Evolutionary conservation across 2,329 filamentous ascomycete species (phyloP).

Genomic region (Fusarium cicatricum): DNA sequence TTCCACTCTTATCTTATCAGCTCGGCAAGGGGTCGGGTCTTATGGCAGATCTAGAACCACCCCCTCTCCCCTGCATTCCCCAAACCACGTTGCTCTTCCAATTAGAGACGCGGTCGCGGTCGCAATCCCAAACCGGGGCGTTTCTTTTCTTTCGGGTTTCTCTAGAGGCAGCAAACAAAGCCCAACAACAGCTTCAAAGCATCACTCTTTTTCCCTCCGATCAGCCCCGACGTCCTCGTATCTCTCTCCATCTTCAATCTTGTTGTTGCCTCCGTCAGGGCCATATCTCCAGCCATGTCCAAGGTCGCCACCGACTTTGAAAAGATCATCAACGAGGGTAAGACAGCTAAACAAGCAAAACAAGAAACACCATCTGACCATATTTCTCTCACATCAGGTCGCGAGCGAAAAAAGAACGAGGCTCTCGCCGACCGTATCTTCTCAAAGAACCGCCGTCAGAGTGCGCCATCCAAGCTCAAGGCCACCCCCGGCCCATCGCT

Average conservation of each 20-base stretch:
- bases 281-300: conserved; percentile 46
- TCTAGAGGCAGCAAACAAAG: conserved; percentile 7
- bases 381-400: conserved; percentile 51
- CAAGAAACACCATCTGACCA: conserved; percentile 6
- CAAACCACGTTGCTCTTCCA: conserved; percentile 20
- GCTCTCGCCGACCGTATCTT: conserved; percentile 77
- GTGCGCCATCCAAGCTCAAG: conserved; percentile 61
- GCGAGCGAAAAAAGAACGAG: conserved; percentile 76
- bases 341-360: not conserved
- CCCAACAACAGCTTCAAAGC: conserved; percentile 3
- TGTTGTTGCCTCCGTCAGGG: not conserved
- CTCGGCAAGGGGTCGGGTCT: too few relatives aligned
- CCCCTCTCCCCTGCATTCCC: conserved; percentile 14
- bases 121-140: conserved; percentile 21
- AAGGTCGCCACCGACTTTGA: conserved; percentile 60
- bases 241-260: not conserved
- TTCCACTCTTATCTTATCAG: conserved; percentile 40
- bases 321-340: conserved; percentile 64
- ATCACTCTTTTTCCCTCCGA: not conserved
- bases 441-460: conserved; percentile 65
- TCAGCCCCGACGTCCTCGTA: not conserved
- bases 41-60: conserved; percentile 26
- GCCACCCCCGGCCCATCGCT: conserved; percentile 62
- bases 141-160: conserved; percentile 27
- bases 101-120: conserved; percentile 41